These are phyloP conservation scores for Ascochyta pisi DNA, from an alignment of 2,329 filamentous ascomycete species.

Conservation along the genomic window DNA sequence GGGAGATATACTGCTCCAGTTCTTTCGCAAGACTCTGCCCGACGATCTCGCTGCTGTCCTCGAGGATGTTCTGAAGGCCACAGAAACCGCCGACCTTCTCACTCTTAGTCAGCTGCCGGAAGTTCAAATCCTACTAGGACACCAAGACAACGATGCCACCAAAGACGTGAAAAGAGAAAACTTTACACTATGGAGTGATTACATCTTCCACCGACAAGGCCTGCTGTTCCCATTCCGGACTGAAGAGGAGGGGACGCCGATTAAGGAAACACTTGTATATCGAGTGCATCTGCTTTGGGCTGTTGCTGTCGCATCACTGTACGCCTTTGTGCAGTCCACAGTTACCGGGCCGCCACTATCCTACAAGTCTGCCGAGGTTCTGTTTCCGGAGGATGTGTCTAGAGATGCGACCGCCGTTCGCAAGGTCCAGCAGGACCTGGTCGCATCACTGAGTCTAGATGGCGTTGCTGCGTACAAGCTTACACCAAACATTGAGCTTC, in stretches of 20 bases:
- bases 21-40: conserved; percentile 51
- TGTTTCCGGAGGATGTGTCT: conserved; percentile 59
- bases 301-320: conserved; percentile 72
- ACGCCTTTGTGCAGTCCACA: conserved; percentile 84
- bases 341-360: conserved; percentile 85
- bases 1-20: conserved; percentile 52
- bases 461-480: conserved; percentile 86
- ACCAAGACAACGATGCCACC: conserved; percentile 43
- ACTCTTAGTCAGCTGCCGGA: conserved; percentile 49
- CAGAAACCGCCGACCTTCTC: conserved; percentile 54
- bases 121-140: conserved; percentile 52
- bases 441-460: conserved; percentile 77
- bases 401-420: conserved; percentile 44
- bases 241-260: conserved; percentile 30
- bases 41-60: conserved; percentile 51
- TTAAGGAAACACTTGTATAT: conserved; percentile 46
- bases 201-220: conserved; percentile 53
- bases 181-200: conserved; percentile 54
- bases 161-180: conserved; percentile 40
- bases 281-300: conserved; percentile 56
- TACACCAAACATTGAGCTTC: conserved; percentile 82
- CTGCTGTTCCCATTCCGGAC: conserved; percentile 44
- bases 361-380: conserved; percentile 58
- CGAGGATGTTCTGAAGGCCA: conserved; percentile 45
- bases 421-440: conserved; percentile 60